Base-by-base conservation (phyloP, 495 filamentous ascomycete species). In the Hypomontagnella monticulosa region DNA sequence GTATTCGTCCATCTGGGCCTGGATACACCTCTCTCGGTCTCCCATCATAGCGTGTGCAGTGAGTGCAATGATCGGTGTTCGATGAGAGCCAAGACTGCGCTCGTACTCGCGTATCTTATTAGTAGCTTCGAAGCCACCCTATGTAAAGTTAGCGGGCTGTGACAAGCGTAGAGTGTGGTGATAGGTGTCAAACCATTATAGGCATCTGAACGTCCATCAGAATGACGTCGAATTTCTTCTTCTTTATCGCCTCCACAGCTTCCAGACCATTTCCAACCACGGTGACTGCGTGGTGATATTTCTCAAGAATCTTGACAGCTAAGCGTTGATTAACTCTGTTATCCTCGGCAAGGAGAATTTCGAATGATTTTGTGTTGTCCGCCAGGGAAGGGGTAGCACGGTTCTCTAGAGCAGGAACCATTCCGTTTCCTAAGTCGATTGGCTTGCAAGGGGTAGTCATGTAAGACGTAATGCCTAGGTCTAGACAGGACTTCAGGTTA, bases 181-280 rank as follows among this genome's bases (percentile, higher is more conserved):
- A 18, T 23, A 32, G 37, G 52, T 27, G 16, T 54, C 65, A 69
- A 67, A 90, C 88, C 93, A 99, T 98, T 61, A 98, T 89, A 16
- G 96, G 96, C 96, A 99, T 99, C 75, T 98, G 96, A 5, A 99
- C 96, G 70, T 99, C 95, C 95, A 99, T 99, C 44, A 99, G 79
- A 63, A 99, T 95, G 69, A 96, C 91, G 77, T 99, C 95, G 71
- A 94, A 99, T 63, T 92, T 89, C 78, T 91, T 92, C 69, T 88
- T 86, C 80, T 93, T 93, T 63, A 98, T 86, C 20, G 89, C 88
- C 63, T 98, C 91, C 11, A 98, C 85, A 0, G 95, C 95, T 72
- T 98, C 95, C 47, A 91, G 81, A 41, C 95, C 95, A 70, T 99
- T 99, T 52, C 93, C 91, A 52, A 97, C 95, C 23, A 99, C 95